Base-by-base conservation (phyloP, 495 filamentous ascomycete species). In the Thermochaetoides thermophila region DNA sequence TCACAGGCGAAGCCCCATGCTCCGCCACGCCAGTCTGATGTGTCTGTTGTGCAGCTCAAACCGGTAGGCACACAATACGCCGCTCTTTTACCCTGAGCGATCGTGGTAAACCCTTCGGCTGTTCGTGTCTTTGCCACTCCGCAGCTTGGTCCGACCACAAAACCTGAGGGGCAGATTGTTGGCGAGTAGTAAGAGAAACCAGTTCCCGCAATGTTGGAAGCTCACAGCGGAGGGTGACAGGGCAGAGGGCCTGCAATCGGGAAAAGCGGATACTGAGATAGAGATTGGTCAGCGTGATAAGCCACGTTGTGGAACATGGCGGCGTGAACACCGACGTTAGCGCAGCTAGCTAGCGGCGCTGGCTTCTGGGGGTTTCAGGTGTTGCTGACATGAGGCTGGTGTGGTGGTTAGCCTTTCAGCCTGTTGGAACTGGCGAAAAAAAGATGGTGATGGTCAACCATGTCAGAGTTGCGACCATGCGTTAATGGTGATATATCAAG, bases 101-200 rank as follows among this genome's bases (percentile, higher is more conserved):
- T 44, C 1, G 45, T 21, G 2, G 55, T 56, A 29, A 60, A 63
- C 0, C 56, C 55, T 27, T 61, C 47, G n/a, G 21, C 31, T 0
- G 49, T 44, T 34, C 49, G 33, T 3, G 41, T 45, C 14, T 40
- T 44, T 9, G 37, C 44, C 29, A 50, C 31, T 13, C 44, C 40
- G 36, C 56, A 63, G 22, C 35, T 38, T 7, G 44, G 44, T 1
- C 52, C 57, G 22, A 50, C 52, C n/a, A 23, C 37, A 31, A 63
- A 60, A 5, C 56, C 58, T 11, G 19, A 37, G 5, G 58, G 58
- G 30, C 60, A 63, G 34, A 61, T 54, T 21, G 57, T 58, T 0
- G 60, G 60, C 10, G 60, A 61, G 38, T 59, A 63, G 31, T 50
- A 60, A 5, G 45, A 45, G 20, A 61, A 61, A 4, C 59, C 57